Base-by-base conservation (phyloP, 2,329 filamentous ascomycete genomes). In the Podosphaera xanthii region DNA sequence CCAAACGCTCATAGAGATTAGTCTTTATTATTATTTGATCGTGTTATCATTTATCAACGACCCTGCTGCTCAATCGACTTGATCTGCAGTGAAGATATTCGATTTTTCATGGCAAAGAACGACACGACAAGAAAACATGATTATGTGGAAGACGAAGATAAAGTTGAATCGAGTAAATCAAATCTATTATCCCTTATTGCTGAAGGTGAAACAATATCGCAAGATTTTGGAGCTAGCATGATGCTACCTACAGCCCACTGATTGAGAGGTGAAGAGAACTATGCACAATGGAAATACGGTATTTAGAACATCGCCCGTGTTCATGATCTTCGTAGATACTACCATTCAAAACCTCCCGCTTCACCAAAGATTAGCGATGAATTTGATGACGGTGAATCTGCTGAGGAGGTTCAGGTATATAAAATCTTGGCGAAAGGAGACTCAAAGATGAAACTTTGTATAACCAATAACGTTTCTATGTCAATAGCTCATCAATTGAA, bases 251-350 rank as follows among this genome's bases (percentile, higher is more conserved):
- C 52, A 33, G 14, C 31, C 33, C 33, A 54, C 33, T 33, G 2
- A 38, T 54, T 54, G 34, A 54, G 34, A 54, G 52, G 52, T 31
- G 52, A 54, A 54, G 52, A 54, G n/a, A 54, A 54, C 31, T 54
- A 54, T 14, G 52, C 52, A 38, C 31, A 54, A 34, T 54, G 31
- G 34, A 54, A 54, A 54, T 54, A 33, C n/a, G 31, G 36, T 36
- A 35, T 54, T 9, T 31, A 54, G 6, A 38, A 54, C 36, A 35
- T 54, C 33, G 31, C 52, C 31, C 31, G 52, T 36, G 52, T 38
- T n/a, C 52, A 54, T 9, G 52, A 36, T n/a, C 52, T 38, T n/a
- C 30, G 31, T 6, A 54, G 33, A 35, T 52, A 44, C n/a, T 44
- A 44, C 22, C 52, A 35, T 54, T n/a, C 30, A 33, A 54, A 54